Base-by-base conservation (phyloP, 2,329 filamentous ascomycete species). In the Aspergillus awamori region DNA sequence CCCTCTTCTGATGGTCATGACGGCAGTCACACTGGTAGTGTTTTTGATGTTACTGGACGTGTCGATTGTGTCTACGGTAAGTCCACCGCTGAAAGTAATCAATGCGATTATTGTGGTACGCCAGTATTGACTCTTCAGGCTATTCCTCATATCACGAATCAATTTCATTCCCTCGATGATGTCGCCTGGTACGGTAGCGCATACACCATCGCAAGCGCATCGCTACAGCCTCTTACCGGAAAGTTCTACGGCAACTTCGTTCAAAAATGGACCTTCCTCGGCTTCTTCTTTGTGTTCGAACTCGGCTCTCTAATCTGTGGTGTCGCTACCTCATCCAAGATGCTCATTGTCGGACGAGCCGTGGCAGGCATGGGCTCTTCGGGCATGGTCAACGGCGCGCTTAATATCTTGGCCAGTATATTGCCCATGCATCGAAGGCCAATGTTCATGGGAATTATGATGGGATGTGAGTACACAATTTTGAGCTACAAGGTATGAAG, bases 31-130 rank as follows among this genome's bases (percentile, higher is more conserved):
- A 0, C 62, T 81, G 3, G 77, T 76, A 7, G 75, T 77, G 13
- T 84, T 84, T 61, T 65, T 84, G 17, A 79, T 83, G 71, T 65
- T 85, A 62, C 64, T 86, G 4, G 84, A 86, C 59, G 80, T 77
- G 39, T 83, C 83, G 1, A 85, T 86, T 54, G 77, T 86, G 57
- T 75, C 79, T 8, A 86, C 84, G 4, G 84, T 77, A 58, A 49
- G 53, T 39, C 30, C n/a, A 57, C 7, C 6, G 26, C 8, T 4
- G 2, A 22, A 3, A 33, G 10, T 15, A n/a, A 33, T 13, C 7
- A 24, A n/a, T 41, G 39, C 10, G 22, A 8, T 36, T 17, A 22
- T 7, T 8, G 6, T 20, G 7, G 15, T 24, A 8, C 20, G 24
- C 1, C 5, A 13, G 24, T 43, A 22, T 26, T 45, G 38, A 28